Percentiles rank a stretch among this genome's conserved stretches.
phyloP scores from a whole-genome alignment of 805 yeast species.

The Pichia phayaonensis region DNA sequence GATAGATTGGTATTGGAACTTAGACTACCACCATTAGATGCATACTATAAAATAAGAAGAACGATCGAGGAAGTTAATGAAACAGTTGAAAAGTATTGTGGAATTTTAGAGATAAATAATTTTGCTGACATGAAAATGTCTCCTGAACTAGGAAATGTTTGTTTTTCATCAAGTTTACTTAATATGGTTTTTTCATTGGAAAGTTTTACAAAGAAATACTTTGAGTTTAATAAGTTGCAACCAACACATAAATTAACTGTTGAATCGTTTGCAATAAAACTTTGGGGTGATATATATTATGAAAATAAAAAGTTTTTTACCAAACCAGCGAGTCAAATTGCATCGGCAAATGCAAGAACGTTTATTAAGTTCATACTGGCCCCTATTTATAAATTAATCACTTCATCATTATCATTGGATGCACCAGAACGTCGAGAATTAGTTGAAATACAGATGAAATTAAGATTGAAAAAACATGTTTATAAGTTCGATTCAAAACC shows the following conservation, averaged over 20 bases:
- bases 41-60: constrained; percentile 58
- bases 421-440: constrained; percentile 35
- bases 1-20: constrained; percentile 82
- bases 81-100: constrained; percentile 29
- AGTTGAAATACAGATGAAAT: constrained; percentile 42
- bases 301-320: constrained; percentile 40
- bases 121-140: constrained; percentile 30
- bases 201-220: constrained; percentile 55
- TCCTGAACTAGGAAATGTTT: constrained; percentile 58
- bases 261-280: constrained; percentile 41
- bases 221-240: constrained; percentile 23
- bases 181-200: constrained; percentile 58
- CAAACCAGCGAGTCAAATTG: constrained; percentile 20
- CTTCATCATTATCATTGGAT: constrained; percentile 50
- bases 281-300: constrained; percentile 76
- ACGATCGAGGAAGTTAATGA: constrained; percentile 59
- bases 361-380: constrained; percentile 62
- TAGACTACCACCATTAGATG: constrained; percentile 63
- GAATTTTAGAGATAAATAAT: constrained; percentile 11
- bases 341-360: constrained; percentile 28
- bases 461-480: constrained; percentile 31
- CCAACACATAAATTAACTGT: constrained; percentile 15
- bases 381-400: constrained; percentile 73
- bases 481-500: constrained; percentile 51
- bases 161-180: constrained; percentile 64